Conservation (phyloP, 2,329 filamentous ascomycete genomes). For the Zymoseptoria tritici region DNA sequence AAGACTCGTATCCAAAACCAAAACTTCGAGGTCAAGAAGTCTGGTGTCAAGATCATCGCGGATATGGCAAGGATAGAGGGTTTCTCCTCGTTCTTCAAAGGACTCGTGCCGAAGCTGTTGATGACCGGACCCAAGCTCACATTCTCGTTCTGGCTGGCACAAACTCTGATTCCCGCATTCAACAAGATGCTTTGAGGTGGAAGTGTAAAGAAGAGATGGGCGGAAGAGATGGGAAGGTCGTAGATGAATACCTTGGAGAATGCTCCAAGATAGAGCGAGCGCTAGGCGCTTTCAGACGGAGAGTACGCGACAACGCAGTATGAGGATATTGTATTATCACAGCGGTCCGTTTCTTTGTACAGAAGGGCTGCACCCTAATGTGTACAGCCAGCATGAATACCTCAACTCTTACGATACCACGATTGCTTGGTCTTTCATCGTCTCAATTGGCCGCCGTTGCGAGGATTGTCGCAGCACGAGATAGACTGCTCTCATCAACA, state of each 20-base stretch:
- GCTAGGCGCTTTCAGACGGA: not conserved
- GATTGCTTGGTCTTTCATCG: not conserved
- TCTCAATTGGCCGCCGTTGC: not conserved
- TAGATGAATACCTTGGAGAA: not conserved
- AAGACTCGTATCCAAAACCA: constrained; percentile 98
- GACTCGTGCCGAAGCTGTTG: constrained; percentile 88
- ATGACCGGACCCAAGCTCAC: constrained; percentile 99
- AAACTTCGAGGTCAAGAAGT: constrained; percentile 97
- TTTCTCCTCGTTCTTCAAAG: constrained; percentile 88
- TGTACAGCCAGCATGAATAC: not conserved
- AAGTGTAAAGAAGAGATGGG: not conserved
- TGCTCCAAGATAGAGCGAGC: not conserved
- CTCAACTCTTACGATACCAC: not conserved
- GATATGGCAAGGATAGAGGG: constrained; percentile 95
- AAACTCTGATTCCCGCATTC: constrained; percentile 94
- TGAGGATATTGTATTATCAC: not conserved
- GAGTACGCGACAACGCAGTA: not conserved
- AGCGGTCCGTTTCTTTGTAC: not conserved
- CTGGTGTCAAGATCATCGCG: constrained; percentile 80
- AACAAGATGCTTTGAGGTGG: constrained; percentile 52
- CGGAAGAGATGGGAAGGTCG: not conserved
- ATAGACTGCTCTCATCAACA: not conserved
- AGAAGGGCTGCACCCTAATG: not conserved
- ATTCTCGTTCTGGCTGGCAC: constrained; percentile 99
- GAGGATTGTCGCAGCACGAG: too few species aligned